Evolutionary conservation across 352 stramenopile species (phyloP).

Genomic region (Globisporangium emineosum): DNA sequence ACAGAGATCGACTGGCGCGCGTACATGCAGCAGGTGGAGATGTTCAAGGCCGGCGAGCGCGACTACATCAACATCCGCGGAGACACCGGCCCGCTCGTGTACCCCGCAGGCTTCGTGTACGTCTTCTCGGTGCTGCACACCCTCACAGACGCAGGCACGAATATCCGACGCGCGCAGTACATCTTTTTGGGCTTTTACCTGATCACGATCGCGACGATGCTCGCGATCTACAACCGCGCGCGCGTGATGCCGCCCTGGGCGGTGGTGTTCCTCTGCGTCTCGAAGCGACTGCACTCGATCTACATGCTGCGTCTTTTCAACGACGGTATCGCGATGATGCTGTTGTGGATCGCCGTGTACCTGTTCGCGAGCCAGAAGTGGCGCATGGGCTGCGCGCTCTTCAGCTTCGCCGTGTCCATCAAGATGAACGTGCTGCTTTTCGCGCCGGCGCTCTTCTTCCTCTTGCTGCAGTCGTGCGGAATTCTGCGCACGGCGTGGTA

Average conservation of each 20-base stretch:
- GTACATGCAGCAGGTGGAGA: conserved; percentile 98
- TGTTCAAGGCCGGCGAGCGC: conserved; percentile 91
- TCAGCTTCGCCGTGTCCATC: conserved; percentile 95
- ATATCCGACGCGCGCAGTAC: conserved; percentile 89
- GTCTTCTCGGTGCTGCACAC: conserved; percentile 92
- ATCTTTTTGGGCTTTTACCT: conserved; percentile 96
- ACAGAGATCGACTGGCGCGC: conserved; percentile 99
- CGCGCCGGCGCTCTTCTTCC: conserved; percentile 93
- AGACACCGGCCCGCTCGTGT: conserved; percentile 96
- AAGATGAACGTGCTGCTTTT: conserved; percentile 99
- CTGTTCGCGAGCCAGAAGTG: conserved; percentile 80
- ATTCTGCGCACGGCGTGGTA: conserved; percentile 79
- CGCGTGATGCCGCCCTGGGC: conserved; percentile 84
- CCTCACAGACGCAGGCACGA: conserved; percentile 85
- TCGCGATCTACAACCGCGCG: conserved; percentile 87
- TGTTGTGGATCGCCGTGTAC: conserved; percentile 93
- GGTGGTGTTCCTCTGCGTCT: conserved; percentile 90
- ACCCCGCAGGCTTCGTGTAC: conserved; percentile 98
- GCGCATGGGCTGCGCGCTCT: conserved; percentile 90
- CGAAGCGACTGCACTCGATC: conserved; percentile 97
- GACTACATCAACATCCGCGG: conserved; percentile 96
- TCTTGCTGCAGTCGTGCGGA: conserved; percentile 92
- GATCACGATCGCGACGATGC: conserved; percentile 80
- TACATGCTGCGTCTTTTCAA: conserved; percentile 99
- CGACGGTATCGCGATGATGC: conserved; percentile 95